These are phyloP conservation scores for Apophysomyces trapeziformis DNA, from an alignment of 371 early-diverging fungal genomes.

Conservation along the genomic window DNA sequence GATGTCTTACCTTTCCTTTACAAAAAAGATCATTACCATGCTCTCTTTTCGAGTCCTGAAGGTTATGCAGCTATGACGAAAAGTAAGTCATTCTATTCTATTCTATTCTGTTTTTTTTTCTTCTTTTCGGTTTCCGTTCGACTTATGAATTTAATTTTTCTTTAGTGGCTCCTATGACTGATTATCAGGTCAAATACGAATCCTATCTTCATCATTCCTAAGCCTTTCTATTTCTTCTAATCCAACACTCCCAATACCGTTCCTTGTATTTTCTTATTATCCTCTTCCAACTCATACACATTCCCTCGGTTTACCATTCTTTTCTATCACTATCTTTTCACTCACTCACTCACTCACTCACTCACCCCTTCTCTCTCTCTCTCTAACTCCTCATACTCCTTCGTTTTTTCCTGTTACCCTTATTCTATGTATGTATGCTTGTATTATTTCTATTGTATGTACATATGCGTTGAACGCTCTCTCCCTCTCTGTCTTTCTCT, in stretches of 20 bases:
- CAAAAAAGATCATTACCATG: too few species aligned
- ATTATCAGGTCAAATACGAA: slow-evolving; percentile 2
- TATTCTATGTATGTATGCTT: background rate
- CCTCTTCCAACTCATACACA: background rate
- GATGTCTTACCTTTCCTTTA: too few species aligned
- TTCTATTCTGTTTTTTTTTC: too few species aligned
- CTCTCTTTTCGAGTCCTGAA: too few species aligned
- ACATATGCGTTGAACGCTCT: slow-evolving; percentile 7
- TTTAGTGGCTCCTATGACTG: background rate
- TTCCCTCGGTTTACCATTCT: too few species aligned
- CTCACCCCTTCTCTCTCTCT: background rate
- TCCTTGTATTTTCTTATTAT: background rate
- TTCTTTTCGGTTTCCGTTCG: too few species aligned
- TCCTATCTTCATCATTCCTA: background rate
- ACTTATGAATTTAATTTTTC: background rate
- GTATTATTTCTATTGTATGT: slow-evolving; percentile 7
- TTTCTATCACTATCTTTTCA: too few species aligned
- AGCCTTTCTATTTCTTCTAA: background rate
- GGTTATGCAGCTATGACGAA: background rate
- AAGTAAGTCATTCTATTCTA: background rate
- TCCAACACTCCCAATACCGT: background rate
- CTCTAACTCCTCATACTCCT: background rate
- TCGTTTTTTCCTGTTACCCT: background rate
- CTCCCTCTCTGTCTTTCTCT: background rate
- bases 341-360: background rate